Base-by-base conservation (phyloP, 371 early-diverging fungal genomes). In the Apophysomyces elegans region DNA sequence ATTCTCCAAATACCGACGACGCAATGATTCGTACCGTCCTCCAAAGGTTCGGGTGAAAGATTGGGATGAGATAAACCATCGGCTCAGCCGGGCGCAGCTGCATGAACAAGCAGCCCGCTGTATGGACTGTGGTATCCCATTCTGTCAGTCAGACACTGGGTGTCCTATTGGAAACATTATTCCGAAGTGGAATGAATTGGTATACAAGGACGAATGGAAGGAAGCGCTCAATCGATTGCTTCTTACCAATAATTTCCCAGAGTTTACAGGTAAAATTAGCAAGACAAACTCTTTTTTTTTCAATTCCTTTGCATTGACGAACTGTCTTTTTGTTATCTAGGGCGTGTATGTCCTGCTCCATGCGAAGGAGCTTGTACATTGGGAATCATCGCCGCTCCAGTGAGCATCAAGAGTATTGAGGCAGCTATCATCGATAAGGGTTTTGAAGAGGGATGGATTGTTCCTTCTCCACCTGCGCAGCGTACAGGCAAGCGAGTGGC, bases 171-270 rank as follows among this genome's bases (percentile, higher is more conserved):
- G 94, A 59, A 98, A 98, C 83, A 90, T 96, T 64, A 97, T 98
- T 67, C 99, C 99, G 68, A 96, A 96, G 84, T 98, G 97, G 97
- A 98, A 98, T 74, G 96, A 98, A 56, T 84, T 97, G 11, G 93
- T 98, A 35, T 96, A 89, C 86, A 89, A 91, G 75, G 88, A 95
- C 74, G 91, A 96, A 73, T 98, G 97, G 97, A 85, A 88, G 72
- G 93, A 93, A 12, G 99, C 99, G 7, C 86, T 95, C 36, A 91
- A 95, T 69, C 91, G 97, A 46, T 84, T 98, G 44, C 76, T 94
- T 72, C 88, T 95, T 86, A 98, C 99, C 67, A 97, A 97, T 88
- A 98, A 98, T 86, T 98, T 98, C 86, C 99, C 99, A 47, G 94
- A 94, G 78, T 94, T 94, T 70, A 93, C 93, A 44, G 93, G 71